Conservation (phyloP, 495 filamentous ascomycete genomes). For the Trichoderma virens region DNA sequence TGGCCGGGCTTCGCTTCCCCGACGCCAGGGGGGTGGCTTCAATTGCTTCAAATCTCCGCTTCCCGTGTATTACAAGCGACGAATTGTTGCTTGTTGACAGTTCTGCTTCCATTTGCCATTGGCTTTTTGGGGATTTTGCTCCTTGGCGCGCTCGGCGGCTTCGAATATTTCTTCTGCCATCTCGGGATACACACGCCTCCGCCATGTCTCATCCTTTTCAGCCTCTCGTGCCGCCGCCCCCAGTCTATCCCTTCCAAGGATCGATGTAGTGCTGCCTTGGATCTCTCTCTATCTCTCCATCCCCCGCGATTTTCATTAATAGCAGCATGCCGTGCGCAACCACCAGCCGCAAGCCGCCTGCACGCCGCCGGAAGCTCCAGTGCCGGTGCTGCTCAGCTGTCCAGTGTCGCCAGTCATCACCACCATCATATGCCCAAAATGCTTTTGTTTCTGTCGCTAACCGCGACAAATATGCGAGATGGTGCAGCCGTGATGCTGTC, state of each 20-base stretch:
- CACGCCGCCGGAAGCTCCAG: conserved; percentile 4
- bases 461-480: background rate
- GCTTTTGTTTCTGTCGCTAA: background rate
- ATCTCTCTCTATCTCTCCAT: background rate
- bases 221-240: background rate
- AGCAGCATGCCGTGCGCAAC: background rate
- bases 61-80: background rate
- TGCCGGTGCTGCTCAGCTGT: conserved; percentile 3
- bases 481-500: background rate
- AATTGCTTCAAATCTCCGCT: background rate
- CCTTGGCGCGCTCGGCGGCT: conserved; percentile 1
- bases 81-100: background rate
- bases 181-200: background rate
- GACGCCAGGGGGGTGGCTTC: background rate
- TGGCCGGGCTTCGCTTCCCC: background rate
- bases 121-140: background rate
- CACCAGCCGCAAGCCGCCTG: background rate
- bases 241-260: background rate
- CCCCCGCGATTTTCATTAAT: conserved; percentile 3
- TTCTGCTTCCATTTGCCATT: background rate
- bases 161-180: background rate
- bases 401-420: background rate
- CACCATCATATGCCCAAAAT: background rate
- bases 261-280: background rate
- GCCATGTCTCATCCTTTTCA: background rate